Percentiles rank a stretch among this genome's conserved stretches.
These are phyloP conservation scores for Aureobasidium namibiae DNA, from an alignment of 2,329 filamentous ascomycete species.

Conservation along the genomic window DNA sequence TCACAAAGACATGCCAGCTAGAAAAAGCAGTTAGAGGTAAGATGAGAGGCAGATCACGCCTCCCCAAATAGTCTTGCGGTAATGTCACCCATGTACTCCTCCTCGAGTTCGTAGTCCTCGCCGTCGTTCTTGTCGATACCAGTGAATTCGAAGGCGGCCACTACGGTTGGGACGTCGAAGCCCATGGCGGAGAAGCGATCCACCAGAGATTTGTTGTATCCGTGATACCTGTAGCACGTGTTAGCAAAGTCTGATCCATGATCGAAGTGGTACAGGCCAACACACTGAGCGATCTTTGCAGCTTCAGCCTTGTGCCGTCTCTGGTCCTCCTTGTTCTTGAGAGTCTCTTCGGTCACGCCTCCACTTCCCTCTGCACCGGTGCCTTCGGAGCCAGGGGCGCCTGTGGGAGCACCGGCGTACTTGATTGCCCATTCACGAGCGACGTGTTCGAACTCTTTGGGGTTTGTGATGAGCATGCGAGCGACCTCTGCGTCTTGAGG, in stretches of 20 bases:
- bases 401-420: slow-evolving; percentile 67
- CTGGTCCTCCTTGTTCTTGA: slow-evolving; percentile 46
- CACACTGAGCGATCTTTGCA: slow-evolving; percentile 47
- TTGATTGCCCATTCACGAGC: slow-evolving; percentile 87
- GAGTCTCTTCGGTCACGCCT: slow-evolving; percentile 44
- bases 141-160: slow-evolving; percentile 72
- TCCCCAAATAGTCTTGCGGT: slow-evolving; percentile 79
- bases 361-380: slow-evolving; percentile 29
- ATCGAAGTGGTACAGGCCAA: slow-evolving; percentile 23
- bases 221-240: slow-evolving; percentile 57
- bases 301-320: slow-evolving; percentile 50
- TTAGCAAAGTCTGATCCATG: neutral
- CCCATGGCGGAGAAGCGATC: slow-evolving; percentile 85
- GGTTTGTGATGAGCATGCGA: slow-evolving; percentile 73
- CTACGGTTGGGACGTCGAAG: slow-evolving; percentile 79
- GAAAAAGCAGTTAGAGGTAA: neutral
- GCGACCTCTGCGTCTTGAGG: slow-evolving; percentile 96
- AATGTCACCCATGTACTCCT: slow-evolving; percentile 83
- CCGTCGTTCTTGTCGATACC: slow-evolving; percentile 73
- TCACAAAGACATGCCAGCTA: neutral
- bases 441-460: slow-evolving; percentile 68
- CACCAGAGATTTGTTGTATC: slow-evolving; percentile 77
- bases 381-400: slow-evolving; percentile 40
- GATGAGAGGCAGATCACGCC: slow-evolving; percentile 14
- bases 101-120: slow-evolving; percentile 76